Evolutionary conservation across 805 yeast genomes (phyloP), one percentile per base, ranked within the genome.

Genomic region (Saturnispora zaruensis): DNA sequence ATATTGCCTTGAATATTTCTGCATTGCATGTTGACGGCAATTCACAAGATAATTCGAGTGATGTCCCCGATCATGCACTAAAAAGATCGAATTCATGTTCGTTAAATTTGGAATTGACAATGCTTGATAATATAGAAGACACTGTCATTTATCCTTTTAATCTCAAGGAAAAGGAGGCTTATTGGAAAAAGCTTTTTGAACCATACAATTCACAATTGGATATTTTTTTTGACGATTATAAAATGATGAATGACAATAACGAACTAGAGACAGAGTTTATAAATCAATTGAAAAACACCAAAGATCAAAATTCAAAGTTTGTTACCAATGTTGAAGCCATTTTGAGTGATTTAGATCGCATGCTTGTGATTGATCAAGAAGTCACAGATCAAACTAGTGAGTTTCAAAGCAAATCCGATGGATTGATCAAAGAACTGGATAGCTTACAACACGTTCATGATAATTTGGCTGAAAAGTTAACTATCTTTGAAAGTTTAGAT

Each of bases 401-500:
- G 32, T 84, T 88, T 61, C 84, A 84, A 55, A 58, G 66, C 0
- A 74, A 77, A 44, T 78, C 87, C 1, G 73, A 75, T 23, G 60
- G 68, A 9, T 68, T 84, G 49, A 67, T 82, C 46, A 62, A 63
- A 1, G 73, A 74, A 49, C 77, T 81, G 45, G 61, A 64, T 1
- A 66, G 68, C 13, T 70, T 77, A 47, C 66, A 67, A 18, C 53
- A 55, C 2, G 67, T 80, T 37, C 70, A 75, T 28, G 58, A 61
- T 0, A 77, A 75, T 3, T 63, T 87, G 23, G 69, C 73, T 18
- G 47, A 57, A 1, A 73, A 77, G 45, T 71, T 91, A 50, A 63
- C 70, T 18, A 72, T 79, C 48, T 90, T 87, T 62, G 89, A 84
- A 55, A 71, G 78, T 20, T 68, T 91, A 48, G 95, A 88, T 48